Conservation (phyloP, 148 eudicot species). For the Oxyria digyna region DNA sequence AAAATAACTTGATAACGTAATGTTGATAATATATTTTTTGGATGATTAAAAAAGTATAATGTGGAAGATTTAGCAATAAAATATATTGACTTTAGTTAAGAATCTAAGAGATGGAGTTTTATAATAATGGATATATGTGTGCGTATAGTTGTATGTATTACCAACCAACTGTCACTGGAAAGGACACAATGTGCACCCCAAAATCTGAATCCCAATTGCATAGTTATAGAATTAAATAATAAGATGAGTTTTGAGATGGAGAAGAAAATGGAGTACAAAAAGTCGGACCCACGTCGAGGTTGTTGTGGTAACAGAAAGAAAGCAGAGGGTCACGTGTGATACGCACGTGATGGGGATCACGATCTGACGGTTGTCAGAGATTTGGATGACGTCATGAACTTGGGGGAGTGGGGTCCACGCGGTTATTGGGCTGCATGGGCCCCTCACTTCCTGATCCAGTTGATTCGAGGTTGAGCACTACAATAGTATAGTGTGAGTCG, state of each 20-base stretch:
- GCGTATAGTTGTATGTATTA: not conserved
- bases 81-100: not conserved
- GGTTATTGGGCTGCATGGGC: not conserved
- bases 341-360: not conserved
- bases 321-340: not conserved
- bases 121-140: not conserved
- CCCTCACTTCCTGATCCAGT: no score
- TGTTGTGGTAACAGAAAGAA: not conserved
- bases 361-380: not conserved
- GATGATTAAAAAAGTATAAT: not conserved
- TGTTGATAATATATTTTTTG: not conserved
- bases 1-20: not conserved
- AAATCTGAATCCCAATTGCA: no score
- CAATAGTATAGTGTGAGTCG: no score
- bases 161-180: slow-evolving; percentile 4
- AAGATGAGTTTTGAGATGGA: no score
- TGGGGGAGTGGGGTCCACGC: not conserved
- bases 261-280: no score
- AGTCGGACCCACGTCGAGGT: slow-evolving; percentile 5
- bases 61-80: not conserved
- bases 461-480: no score
- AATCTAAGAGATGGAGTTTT: not conserved
- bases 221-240: no score
- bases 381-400: not conserved
- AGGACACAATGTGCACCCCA: not conserved